Base-by-base conservation (phyloP, 2,329 filamentous ascomycete species). In the Cladosporium halotolerans region DNA sequence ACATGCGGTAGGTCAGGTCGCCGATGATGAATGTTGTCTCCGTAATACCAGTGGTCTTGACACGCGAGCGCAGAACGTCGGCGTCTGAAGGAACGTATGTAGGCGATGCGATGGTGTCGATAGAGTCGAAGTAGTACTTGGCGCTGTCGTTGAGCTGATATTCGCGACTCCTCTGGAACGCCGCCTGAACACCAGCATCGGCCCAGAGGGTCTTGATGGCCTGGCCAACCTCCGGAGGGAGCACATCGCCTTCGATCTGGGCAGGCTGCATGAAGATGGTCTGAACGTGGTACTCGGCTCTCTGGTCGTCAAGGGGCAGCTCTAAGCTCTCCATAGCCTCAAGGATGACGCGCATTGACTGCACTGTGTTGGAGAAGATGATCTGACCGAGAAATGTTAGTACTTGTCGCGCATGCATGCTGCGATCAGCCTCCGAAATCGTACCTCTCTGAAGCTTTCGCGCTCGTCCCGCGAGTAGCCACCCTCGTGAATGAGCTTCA, bases 401-500 rank as follows among this genome's bases (percentile, higher is more conserved):
- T 14, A 9, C 13, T 11, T 28, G 40, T 28, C 40, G 19, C 32
- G n/a, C 31, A 13, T n/a, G n/a, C n/a, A n/a, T n/a, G n/a, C 16
- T 28, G 32, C 40, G 19, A 6, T 3, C 14, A 28, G 3, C n/a
- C 14, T 31, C 18, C 9, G 4, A 16, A 3, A 9, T 11, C 58
- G 19, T 47, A 63, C 61, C 55, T 85, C 82, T 70, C 84, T 83
- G 75, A 85, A 85, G 14, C 81, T 84, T 68, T 85, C 82, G 51
- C 82, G 77, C 70, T 85, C 82, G 62, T 97, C 93, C 72, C 92
- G 88, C 58, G 93, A 97, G 78, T 97, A 99, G 64, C 93, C 92
- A 60, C 93, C 93, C 79, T 99, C 93, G 73, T 99, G 89, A 68
- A 99, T 99, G 68, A 99, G 87, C 81, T 97, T 99, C 89, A 95